phyloP scores from a whole-genome alignment of 495 filamentous ascomycete genomes.

The Pyronema omphalodes region DNA sequence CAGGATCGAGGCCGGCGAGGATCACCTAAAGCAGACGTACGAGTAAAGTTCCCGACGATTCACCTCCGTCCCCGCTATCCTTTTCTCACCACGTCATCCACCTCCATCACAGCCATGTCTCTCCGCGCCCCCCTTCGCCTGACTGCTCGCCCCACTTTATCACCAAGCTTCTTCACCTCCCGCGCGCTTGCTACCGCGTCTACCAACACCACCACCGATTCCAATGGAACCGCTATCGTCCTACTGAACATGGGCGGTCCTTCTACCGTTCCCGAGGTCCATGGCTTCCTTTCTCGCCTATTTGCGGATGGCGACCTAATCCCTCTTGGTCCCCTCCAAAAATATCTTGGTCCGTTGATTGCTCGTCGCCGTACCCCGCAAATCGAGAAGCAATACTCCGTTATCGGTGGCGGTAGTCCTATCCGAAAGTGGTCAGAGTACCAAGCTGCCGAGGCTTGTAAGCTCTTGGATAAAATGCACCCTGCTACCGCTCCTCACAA shows the following conservation, averaged over 20 bases:
- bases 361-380: constrained; percentile 76
- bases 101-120: neutral
- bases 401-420: constrained; percentile 88
- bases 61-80: neutral
- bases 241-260: constrained; percentile 99
- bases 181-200: constrained; percentile 4
- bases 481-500: constrained; percentile 93
- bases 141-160: neutral
- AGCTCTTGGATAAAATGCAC: constrained; percentile 71
- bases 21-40: no score
- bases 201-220: neutral
- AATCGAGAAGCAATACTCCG: constrained; percentile 85
- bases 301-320: constrained; percentile 96
- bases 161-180: constrained; percentile 4
- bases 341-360: constrained; percentile 76
- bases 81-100: neutral
- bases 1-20: no score
- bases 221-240: constrained; percentile 64
- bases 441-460: constrained; percentile 87
- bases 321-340: constrained; percentile 82
- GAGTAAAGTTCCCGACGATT: no score
- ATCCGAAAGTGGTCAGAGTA: constrained; percentile 97
- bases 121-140: neutral
- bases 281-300: constrained; percentile 75
- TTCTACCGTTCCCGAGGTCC: constrained; percentile 70